Percentiles rank a stretch among this genome's conserved stretches.
phyloP scores from a whole-genome alignment of 2,329 filamentous ascomycete genomes.

The Orbilia javanica region DNA sequence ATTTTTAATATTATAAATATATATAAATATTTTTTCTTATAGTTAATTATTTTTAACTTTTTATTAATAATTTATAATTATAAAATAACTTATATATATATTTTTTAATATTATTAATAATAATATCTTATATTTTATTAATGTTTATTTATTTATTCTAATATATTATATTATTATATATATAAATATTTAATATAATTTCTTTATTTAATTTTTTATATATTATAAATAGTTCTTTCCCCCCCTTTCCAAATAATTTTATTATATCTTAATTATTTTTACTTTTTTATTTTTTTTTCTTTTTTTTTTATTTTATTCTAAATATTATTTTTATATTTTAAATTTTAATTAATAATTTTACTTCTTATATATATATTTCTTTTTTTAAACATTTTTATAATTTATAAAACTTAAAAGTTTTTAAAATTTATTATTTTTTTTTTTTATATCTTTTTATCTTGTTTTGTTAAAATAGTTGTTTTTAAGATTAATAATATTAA shows the following conservation, averaged over 20 bases:
- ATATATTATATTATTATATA: conserved; percentile 15
- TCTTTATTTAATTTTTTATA: conserved; percentile 4
- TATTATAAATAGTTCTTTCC: conserved; percentile 1
- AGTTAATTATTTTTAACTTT: background rate
- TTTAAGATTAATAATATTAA: conserved; percentile 1
- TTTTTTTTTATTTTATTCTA: too few species aligned
- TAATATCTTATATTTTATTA: background rate
- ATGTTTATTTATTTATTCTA: background rate
- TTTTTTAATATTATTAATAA: background rate
- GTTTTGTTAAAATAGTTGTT: too few species aligned
- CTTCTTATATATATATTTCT: background rate
- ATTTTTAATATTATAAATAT: background rate
- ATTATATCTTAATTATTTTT: background rate
- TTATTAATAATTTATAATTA: background rate
- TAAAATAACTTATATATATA: background rate
- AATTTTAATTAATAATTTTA: conserved; percentile 3
- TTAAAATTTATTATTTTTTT: background rate
- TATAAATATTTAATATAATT: background rate
- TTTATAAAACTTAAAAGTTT: conserved; percentile 13
- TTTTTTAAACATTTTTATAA: too few species aligned
- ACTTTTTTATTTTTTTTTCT: too few species aligned
- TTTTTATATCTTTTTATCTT: too few species aligned
- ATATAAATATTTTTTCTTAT: background rate
- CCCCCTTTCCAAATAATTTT: background rate
- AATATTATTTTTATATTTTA: background rate